These are phyloP conservation scores for Lobosporangium transversale DNA, from an alignment of 192 early-diverging fungal genomes.

Conservation along the genomic window DNA sequence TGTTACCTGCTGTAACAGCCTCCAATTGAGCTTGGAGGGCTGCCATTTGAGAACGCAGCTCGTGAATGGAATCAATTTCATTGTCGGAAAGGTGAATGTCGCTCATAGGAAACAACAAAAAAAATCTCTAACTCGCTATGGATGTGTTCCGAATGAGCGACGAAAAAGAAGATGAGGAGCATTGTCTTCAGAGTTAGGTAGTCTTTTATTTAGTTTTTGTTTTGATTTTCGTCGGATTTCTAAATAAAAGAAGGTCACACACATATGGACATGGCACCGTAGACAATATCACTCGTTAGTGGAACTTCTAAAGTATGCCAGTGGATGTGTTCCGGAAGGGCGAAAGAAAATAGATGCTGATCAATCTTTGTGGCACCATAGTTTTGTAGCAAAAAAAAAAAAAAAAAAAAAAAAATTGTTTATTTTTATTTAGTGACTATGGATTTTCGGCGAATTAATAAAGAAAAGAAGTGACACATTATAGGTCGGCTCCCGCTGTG, in stretches of 20 bases:
- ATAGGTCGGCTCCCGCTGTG: too few species aligned
- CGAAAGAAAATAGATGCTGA: too few species aligned
- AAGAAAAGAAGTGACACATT: too few species aligned
- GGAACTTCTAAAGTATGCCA: too few species aligned
- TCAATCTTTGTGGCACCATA: too few species aligned
- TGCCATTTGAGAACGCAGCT: too few species aligned
- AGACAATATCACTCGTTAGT: too few species aligned
- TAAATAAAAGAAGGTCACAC: conserved; percentile 6
- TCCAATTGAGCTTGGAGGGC: not conserved
- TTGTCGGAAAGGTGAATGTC: not conserved
- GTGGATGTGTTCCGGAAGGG: too few species aligned
- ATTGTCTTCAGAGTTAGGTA: not conserved
- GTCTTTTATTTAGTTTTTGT: not conserved
- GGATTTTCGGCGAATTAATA: too few species aligned
- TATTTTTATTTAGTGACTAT: too few species aligned
- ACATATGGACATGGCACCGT: conserved; percentile 20
- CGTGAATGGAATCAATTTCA: conserved; percentile 1
- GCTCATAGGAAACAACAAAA: conserved; percentile 7
- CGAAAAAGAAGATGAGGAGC: conserved; percentile 19
- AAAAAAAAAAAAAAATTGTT: too few species aligned
- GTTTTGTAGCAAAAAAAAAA: too few species aligned
- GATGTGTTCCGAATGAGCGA: conserved; percentile 14
- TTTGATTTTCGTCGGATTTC: conserved; percentile 6
- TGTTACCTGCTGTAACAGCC: not conserved
- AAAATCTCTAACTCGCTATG: conserved; percentile 8